A percentile compares a stretch with the other conserved stretches of the same genome.
phyloP scores from a whole-genome alignment of 768 basidiomycete species.

The Xanthoconium stramineum region DNA sequence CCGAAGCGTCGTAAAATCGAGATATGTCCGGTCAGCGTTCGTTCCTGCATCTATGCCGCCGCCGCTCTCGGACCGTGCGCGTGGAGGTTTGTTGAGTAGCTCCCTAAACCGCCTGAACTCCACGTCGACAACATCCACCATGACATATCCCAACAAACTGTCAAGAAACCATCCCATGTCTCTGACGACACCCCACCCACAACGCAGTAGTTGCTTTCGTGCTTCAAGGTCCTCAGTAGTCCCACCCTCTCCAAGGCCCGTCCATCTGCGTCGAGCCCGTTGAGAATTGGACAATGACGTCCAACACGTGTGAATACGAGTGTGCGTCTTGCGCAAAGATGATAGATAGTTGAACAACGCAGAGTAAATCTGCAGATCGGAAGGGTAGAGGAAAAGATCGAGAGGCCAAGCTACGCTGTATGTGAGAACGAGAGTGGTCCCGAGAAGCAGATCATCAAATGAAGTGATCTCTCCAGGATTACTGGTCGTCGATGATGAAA shows the following conservation, averaged over 20 bases:
- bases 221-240: constrained; percentile 66
- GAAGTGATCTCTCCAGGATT: constrained; percentile 40
- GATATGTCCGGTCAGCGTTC: constrained; percentile 31
- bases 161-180: constrained; percentile 94
- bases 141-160: constrained; percentile 76
- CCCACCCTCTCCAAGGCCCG: constrained; percentile 83
- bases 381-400: constrained; percentile 79
- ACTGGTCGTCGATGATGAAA: constrained; percentile 43
- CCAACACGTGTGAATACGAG: constrained; percentile 79
- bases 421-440: constrained; percentile 67
- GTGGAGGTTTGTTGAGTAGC: constrained; percentile 38
- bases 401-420: constrained; percentile 84
- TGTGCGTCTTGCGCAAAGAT: constrained; percentile 81
- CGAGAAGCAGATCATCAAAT: constrained; percentile 76
- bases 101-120: constrained; percentile 75
- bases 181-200: constrained; percentile 83
- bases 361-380: constrained; percentile 72
- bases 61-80: constrained; percentile 19
- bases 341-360: constrained; percentile 80
- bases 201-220: constrained; percentile 63
- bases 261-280: constrained; percentile 81
- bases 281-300: constrained; percentile 81
- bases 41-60: constrained; percentile 18
- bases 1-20: constrained; percentile 87
- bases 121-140: constrained; percentile 86